Evolutionary conservation across 306 rosid species (phyloP), one percentile per base, ranked within the genome.

Genomic region (Lathyrus sativus): DNA sequence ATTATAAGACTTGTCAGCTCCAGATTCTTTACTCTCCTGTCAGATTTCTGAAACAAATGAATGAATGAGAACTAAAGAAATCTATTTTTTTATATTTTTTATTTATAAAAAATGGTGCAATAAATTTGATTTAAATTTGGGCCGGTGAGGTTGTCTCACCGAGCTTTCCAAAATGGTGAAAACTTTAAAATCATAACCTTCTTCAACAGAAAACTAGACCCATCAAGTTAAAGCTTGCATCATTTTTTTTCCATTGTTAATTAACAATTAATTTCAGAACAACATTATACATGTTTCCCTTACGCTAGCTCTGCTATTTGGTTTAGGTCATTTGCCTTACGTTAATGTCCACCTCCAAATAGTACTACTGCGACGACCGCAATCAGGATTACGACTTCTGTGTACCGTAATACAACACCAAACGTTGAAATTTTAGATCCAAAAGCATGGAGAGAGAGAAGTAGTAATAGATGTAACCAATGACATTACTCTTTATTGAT

Each of bases 31-130:
- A 61, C 57, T 68, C 64, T 54, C 22, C 50, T n/a, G 2, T 62
- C 76, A 76, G 82, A 65, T 38, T 48, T 3, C 57, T 38, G 69
- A 24, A 12, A 76, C 71, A 66, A 65, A 74, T 82, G 76, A 82
- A 42, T 43, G 70, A 78, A 42, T 43, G 70, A 78, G 65, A 72
- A 77, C 77, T 72, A 59, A 77, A 77, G 58, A 22, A 17, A 67
- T 65, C 15, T 29, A n/a, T n/a, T n/a, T n/a, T n/a, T n/a, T n/a
- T n/a, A n/a, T n/a, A n/a, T 2, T 15, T 11, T 55, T 29, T 14
- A 14, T 11, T 50, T 3, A 24, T 24, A 24, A 24, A 8, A 17
- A 7, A 15, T 6, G 51, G 12, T 66, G 46, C 71, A 67, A 57
- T 62, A 28, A 51, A 71, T 67, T 2, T 2, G 26, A 39, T 44